Percentiles rank a stretch among this genome's conserved stretches.
Conservation (phyloP, 495 filamentous ascomycete species). For the Xylaria sp. region DNA sequence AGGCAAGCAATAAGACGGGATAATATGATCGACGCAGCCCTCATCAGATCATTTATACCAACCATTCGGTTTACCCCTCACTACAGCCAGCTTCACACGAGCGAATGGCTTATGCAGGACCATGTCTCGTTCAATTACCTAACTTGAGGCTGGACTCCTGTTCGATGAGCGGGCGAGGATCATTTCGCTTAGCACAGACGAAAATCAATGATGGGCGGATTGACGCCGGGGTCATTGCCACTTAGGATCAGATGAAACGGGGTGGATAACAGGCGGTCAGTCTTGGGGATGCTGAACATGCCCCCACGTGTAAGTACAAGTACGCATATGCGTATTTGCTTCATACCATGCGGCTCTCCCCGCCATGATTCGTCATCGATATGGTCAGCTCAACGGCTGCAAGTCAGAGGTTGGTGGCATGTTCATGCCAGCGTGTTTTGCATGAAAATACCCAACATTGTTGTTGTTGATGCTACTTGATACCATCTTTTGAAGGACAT, state of each 20-base stretch:
- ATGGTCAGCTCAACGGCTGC: not conserved
- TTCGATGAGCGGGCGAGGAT: not conserved
- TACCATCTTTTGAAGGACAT: not conserved
- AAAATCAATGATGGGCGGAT: conserved; percentile 16
- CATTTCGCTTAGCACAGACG: not conserved
- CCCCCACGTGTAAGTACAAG: no score
- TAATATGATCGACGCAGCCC: conserved; percentile 7
- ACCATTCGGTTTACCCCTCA: not conserved
- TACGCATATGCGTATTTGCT: not conserved
- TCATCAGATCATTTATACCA: conserved; percentile 6
- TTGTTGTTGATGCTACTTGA: not conserved
- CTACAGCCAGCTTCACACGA: not conserved
- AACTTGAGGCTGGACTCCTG: conserved; percentile 5
- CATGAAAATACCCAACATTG: not conserved
- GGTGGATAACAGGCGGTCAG: not conserved
- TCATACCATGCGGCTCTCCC: not conserved
- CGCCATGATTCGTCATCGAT: conserved; percentile 6
- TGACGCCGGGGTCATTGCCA: conserved; percentile 16
- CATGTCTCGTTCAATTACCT: conserved; percentile 1
- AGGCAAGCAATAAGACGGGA: not conserved
- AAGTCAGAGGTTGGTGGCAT: not conserved
- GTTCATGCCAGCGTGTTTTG: not conserved
- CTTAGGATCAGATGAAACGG: conserved; percentile 24
- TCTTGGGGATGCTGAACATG: not conserved
- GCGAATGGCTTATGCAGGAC: not conserved